A percentile compares a stretch with the other conserved stretches of the same genome.
phyloP scores from a whole-genome alignment of 78 protist species.

The Dictyostelium capitatum region DNA sequence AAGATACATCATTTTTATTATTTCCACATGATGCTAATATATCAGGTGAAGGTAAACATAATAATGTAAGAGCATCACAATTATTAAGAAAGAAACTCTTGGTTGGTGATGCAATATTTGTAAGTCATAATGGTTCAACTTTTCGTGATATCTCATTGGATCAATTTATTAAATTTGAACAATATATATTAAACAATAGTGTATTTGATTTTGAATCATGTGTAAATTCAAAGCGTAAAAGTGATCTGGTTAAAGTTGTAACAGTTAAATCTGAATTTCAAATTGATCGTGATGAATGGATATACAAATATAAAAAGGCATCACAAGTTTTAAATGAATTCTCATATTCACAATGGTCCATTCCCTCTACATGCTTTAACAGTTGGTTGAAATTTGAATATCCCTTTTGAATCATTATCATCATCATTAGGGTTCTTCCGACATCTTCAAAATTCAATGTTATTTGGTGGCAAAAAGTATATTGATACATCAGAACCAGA shows the following conservation, averaged over 20 bases:
- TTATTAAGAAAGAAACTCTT: neutral
- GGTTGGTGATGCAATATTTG: neutral
- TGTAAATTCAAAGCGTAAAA: neutral
- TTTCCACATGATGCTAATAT: neutral
- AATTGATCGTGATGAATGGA: conserved; percentile 5
- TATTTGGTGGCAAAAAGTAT: neutral
- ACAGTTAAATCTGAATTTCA: neutral
- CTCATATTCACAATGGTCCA: neutral
- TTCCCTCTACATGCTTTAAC: too few species aligned
- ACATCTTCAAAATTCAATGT: neutral
- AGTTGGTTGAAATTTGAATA: too few species aligned
- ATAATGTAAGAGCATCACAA: neutral
- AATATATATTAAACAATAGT: neutral
- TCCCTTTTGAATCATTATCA: too few species aligned
- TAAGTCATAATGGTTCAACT: neutral
- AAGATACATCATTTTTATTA: neutral
- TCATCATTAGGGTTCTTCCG: too few species aligned
- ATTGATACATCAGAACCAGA: neutral
- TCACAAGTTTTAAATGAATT: neutral
- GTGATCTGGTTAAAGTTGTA: neutral
- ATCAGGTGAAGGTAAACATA: neutral
- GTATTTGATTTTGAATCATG: neutral
- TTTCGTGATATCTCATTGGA: neutral
- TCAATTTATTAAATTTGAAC: neutral
- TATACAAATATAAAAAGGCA: neutral